Conservation (phyloP, 768 basidiomycete genomes). For the Panus rudis region DNA sequence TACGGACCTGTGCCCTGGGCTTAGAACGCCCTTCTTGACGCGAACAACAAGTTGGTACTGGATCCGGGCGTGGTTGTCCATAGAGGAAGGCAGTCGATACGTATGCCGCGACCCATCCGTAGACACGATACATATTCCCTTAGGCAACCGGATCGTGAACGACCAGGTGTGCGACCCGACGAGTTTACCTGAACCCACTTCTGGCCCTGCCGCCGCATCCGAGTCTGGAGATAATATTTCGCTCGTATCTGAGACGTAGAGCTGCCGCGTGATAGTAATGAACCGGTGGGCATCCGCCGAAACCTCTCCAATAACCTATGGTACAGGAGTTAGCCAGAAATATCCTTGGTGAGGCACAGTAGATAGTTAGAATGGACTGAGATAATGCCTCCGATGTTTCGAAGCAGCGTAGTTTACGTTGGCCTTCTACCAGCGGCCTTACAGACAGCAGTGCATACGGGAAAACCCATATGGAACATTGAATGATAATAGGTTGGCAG, state of each 20-base stretch:
- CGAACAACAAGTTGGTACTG: constrained; percentile 13
- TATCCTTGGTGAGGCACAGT: too few species aligned
- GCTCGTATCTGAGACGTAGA: constrained; percentile 3
- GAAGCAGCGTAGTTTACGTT: too few species aligned
- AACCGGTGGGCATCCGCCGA: background rate
- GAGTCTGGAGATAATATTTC: constrained; percentile 9
- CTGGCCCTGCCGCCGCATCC: too few species aligned
- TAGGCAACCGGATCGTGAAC: constrained; percentile 14
- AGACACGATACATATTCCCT: constrained; percentile 9
- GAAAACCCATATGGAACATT: too few species aligned
- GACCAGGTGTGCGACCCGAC: constrained; percentile 13
- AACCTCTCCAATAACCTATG: constrained; percentile 10
- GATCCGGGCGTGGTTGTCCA: constrained; percentile 6
- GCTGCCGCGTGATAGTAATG: constrained; percentile 2
- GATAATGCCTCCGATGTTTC: too few species aligned
- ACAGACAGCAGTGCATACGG: too few species aligned
- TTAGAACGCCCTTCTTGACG: constrained; percentile 12
- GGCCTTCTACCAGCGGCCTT: too few species aligned
- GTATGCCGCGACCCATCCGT: constrained; percentile 4
- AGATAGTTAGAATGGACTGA: too few species aligned
- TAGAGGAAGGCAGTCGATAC: constrained; percentile 14
- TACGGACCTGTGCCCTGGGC: constrained; percentile 10
- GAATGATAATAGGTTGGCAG: too few species aligned
- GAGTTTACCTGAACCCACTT: constrained; percentile 10
- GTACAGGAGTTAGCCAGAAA: too few species aligned